Percentiles rank a stretch among this genome's conserved stretches.
Conservation (phyloP, 2,329 filamentous ascomycete species). For the Ophiostoma ips region DNA sequence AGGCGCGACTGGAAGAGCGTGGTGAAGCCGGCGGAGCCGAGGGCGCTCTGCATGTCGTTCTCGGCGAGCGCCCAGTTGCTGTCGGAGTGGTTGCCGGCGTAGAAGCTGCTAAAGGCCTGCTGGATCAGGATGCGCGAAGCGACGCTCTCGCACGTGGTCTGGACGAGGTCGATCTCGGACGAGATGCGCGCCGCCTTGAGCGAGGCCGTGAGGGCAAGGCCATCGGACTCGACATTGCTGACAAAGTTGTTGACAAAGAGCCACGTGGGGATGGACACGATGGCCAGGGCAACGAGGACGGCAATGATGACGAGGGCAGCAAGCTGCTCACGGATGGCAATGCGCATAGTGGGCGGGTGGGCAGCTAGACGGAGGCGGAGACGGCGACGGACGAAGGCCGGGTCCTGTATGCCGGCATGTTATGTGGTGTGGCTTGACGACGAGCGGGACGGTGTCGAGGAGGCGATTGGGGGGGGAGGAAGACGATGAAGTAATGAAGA, state of each 20-base stretch:
- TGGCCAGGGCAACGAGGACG: constrained; percentile 58
- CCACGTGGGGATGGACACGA: constrained; percentile 67
- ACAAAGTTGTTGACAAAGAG: constrained; percentile 43
- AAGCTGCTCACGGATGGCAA: constrained; percentile 80
- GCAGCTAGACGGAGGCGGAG: too few relatives aligned
- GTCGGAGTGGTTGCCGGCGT: constrained; percentile 37
- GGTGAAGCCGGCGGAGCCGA: constrained; percentile 44
- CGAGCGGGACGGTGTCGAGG: background rate
- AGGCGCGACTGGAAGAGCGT: constrained; percentile 58
- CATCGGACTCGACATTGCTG: constrained; percentile 37
- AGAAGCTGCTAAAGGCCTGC: constrained; percentile 35
- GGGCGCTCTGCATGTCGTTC: constrained; percentile 56
- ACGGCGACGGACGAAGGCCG: constrained; percentile 13
- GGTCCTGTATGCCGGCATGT: constrained; percentile 19
- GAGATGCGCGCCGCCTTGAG: constrained; percentile 74
- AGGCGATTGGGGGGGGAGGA: background rate
- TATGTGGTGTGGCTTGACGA: background rate
- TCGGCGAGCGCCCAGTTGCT: constrained; percentile 47
- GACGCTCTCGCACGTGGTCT: constrained; percentile 60
- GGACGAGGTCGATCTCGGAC: constrained; percentile 64
- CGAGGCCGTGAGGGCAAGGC: constrained; percentile 65
- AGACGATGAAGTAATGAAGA: background rate
- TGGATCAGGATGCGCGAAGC: constrained; percentile 52
- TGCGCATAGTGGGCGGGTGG: constrained; percentile 53
- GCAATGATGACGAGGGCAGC: constrained; percentile 64